Evolutionary conservation across 148 eudicot genomes (phyloP), one percentile per base, ranked within the genome.

Genomic region (Hydrangea macrophylla): DNA sequence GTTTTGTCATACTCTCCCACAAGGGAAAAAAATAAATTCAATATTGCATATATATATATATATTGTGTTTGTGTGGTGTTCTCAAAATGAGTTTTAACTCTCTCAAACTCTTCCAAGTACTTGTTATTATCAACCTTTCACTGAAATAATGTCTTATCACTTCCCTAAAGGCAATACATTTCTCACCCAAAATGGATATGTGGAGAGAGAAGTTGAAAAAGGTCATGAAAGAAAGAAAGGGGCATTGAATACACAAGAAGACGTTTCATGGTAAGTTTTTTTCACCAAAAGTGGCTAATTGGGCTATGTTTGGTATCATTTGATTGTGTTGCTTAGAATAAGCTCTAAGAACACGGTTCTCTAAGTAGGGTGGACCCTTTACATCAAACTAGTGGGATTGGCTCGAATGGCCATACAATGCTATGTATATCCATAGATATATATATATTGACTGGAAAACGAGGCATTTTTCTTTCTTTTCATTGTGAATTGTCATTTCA

Each of bases 401-500:
- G 23, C 53, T 11, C 53, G n/a, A 22, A 48, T 62, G 57, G 30
- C 56, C 17, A 64, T 11, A 64, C 39, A 31, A 64, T 48, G 32
- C 25, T 42, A 44, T 44, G 18, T 39, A 39, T 6, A 39, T 39
- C 8, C 7, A 15, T 39, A 7, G 7, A 6, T 32, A 32, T 65
- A 11, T 40, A 63, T 40, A 20, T 24, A 17, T 42, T 64, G 55
- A 33, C 53, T 51, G 69, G 59, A 53, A 65, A 54, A 24, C 69
- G 69, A 31, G 69, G 58, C 69, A 9, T 53, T 51, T 13, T 62
- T 45, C 11, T 54, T 65, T 65, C 57, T 36, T 51, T 65, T 65
- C 28, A 20, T 30, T 53, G 31, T 54, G 40, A 53, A 23, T 22
- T 53, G 69, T 33, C 69, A 15, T 48, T 22, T 22, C 53, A 20